phyloP scores from a whole-genome alignment of 2,329 filamentous ascomycete genomes.

The Epichloe brachyelytri region DNA sequence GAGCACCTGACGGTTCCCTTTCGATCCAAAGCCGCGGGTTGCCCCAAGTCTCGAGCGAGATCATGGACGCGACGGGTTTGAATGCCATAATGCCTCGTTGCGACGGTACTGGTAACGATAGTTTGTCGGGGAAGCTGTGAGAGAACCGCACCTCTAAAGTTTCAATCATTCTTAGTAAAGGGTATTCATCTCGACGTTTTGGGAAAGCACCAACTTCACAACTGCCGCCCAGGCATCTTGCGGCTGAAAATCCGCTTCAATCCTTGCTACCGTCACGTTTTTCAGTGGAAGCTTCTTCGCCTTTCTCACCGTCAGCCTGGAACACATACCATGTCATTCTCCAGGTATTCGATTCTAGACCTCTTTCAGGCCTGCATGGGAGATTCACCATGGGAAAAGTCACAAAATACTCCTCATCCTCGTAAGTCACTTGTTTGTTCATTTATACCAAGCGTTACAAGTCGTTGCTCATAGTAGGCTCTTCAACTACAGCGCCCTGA shows the following conservation, averaged over 20 bases:
- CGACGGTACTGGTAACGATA: neutral
- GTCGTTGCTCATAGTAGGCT: too few relatives aligned
- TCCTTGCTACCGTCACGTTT: neutral
- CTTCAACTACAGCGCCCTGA: too few relatives aligned
- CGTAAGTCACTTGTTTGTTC: too few relatives aligned
- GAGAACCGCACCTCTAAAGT: neutral
- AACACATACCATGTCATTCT: too few relatives aligned
- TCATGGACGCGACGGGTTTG: rapidly evolving
- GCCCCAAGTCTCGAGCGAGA: neutral
- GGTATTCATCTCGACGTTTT: too few relatives aligned
- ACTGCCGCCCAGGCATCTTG: constrained; percentile 5
- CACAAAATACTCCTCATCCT: too few relatives aligned
- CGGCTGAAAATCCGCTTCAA: neutral
- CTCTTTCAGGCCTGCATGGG: too few relatives aligned
- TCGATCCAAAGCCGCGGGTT: neutral
- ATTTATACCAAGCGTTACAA: too few relatives aligned
- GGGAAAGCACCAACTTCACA: constrained; percentile 2
- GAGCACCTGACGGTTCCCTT: neutral
- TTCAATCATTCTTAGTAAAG: neutral
- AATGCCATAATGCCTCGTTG: constrained; percentile 2
- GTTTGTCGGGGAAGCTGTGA: neutral
- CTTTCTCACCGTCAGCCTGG: too few relatives aligned
- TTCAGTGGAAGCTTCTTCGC: too few relatives aligned
- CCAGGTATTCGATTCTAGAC: too few relatives aligned
- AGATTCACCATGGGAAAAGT: too few relatives aligned